A percentile compares a stretch with the other conserved stretches of the same genome.
Conservation (phyloP, 768 basidiomycete species). For the Lactarius pseudohatsudake region DNA sequence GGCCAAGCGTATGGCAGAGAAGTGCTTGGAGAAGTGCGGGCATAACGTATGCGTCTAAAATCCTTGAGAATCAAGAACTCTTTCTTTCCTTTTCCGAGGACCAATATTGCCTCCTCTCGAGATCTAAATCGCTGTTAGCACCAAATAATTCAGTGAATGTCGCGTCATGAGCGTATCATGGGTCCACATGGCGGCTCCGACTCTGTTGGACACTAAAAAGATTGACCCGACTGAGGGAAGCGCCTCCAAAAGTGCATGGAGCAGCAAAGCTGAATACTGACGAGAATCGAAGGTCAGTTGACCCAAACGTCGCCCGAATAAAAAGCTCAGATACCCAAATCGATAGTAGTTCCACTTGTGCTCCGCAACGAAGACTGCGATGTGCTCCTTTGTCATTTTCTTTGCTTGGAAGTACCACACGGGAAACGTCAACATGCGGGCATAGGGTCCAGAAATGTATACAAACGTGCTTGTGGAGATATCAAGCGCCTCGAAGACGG, state of each 20-base stretch:
- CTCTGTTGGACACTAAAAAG: conserved; percentile 39
- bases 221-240: conserved; percentile 68
- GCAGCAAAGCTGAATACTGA: conserved; percentile 85
- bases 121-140: too few relatives aligned
- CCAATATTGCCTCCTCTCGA: too few relatives aligned
- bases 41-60: too few relatives aligned
- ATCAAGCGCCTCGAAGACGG: conserved; percentile 66
- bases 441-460: neutral
- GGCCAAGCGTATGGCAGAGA: too few relatives aligned
- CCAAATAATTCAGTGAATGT: too few relatives aligned
- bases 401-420: conserved; percentile 69
- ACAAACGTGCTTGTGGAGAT: conserved; percentile 66
- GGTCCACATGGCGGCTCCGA: too few relatives aligned
- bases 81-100: too few relatives aligned
- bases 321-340: conserved; percentile 41
- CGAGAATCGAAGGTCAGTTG: neutral
- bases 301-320: neutral
- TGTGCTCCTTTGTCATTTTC: conserved; percentile 47
- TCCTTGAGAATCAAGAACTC: too few relatives aligned
- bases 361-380: conserved; percentile 80
- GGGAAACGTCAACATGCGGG: neutral
- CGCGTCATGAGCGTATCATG: too few relatives aligned
- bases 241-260: conserved; percentile 64
- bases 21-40: too few relatives aligned
- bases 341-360: conserved; percentile 78